Base-by-base conservation (phyloP, 768 basidiomycete genomes). In the Suillus paluster region DNA sequence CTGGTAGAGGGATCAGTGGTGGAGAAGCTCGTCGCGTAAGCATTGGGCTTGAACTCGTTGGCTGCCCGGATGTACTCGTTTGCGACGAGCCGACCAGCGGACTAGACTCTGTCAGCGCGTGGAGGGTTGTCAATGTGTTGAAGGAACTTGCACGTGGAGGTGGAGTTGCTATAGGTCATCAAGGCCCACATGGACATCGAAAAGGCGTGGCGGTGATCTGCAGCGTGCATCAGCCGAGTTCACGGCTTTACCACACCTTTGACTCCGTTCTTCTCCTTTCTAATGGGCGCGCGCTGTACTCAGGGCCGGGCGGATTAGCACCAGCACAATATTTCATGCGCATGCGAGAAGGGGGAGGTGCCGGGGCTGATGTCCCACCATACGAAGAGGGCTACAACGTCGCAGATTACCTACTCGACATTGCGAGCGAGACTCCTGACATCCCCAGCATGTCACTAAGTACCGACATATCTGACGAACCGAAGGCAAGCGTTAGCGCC, bases 1-100 rank as follows among this genome's bases (percentile, higher is more conserved):
- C 90, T 64, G 81, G 85, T 21, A 81, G 94, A 52, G 95, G 94
- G 0, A 94, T 97, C 57, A 92, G 90, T 68, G 95, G 95, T 12
- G 95, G 95, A 11, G 95, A 97, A 74, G 92, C 92, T 81, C 83
- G 95, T 50, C 80, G 95, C 55, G 91, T 97, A 6, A 94, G 90
- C 61, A 96, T 97, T 63, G 95, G 94, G 6, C 76, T 95, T 41
- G 95, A 97, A 77, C 81, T 97, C 11, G 88, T 97, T 53, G 89
- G 92, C 0, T 82, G 84, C 44, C 95, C 95, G 0, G 92, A 95
- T 70, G 80, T 97, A 12, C 75, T 97, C 44, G 86, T 97, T 33
- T 80, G 95, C 36, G 95, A 97, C 68, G 95, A 97, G 69, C 95
- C 95, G 8, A 90, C 90, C 2, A 74, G 71, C 80, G 91, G 92